A percentile compares a stretch with the other conserved stretches of the same genome.
Conservation (phyloP, 345 rosid species). For the Turnera subulata region DNA sequence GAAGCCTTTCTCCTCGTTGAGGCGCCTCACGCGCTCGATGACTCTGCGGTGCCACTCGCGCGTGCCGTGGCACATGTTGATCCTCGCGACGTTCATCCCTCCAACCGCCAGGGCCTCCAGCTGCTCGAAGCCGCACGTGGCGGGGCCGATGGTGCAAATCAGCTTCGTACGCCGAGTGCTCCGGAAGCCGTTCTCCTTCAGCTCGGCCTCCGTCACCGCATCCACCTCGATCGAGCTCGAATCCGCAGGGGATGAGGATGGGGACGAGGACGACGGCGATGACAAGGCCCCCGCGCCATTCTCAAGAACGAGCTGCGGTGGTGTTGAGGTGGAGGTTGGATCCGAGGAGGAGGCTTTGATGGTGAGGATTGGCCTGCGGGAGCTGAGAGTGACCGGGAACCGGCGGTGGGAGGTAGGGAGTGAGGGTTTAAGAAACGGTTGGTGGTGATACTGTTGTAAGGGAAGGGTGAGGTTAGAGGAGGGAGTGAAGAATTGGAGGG, state of each 20-base stretch:
- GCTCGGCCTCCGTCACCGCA: constrained; percentile 80
- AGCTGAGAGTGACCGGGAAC: constrained; percentile 21
- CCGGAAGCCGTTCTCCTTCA: constrained; percentile 98
- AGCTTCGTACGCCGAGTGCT: constrained; percentile 97
- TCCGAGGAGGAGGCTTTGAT: constrained; percentile 51
- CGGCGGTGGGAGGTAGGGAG: constrained; percentile 34
- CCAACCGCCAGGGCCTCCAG: constrained; percentile 86
- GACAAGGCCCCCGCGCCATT: constrained; percentile 42
- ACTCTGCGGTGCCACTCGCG: constrained; percentile 88
- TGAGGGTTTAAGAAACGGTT: constrained; percentile 19
- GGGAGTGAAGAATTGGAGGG: constrained; percentile 58
- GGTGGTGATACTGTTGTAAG: constrained; percentile 20
- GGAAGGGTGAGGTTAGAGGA: constrained; percentile 37
- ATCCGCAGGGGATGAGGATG: constrained; percentile 10
- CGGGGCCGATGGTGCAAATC: constrained; percentile 93
- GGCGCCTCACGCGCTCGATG: constrained; percentile 69
- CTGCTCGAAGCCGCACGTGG: constrained; percentile 82
- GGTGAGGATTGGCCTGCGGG: constrained; percentile 22
- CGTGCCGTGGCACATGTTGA: constrained; percentile 96
- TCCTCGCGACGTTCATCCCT: constrained; percentile 97
- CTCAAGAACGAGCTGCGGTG: constrained; percentile 43
- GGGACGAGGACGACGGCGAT: background rate
- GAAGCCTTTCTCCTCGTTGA: constrained; percentile 92
- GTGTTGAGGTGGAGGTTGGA: constrained; percentile 26
- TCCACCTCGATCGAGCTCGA: constrained; percentile 67